Conservation (phyloP, 2,329 filamentous ascomycete species). For the Calonectria honghensis region DNA sequence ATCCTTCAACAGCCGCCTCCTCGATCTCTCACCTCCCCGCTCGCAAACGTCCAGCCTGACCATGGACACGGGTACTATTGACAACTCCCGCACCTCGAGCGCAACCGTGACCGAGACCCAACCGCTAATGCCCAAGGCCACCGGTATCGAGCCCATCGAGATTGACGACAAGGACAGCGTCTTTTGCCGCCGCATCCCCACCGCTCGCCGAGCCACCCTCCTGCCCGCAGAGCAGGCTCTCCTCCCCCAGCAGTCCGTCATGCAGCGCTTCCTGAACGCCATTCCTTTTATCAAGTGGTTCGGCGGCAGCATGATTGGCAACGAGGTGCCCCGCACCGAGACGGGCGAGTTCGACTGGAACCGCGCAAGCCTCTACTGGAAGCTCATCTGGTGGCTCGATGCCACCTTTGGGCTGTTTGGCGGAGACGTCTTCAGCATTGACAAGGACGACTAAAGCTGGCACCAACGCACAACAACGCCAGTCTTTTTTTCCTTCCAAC, state of each 20-base stretch:
- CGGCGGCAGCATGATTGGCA: constrained; percentile 83
- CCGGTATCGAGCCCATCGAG: constrained; percentile 55
- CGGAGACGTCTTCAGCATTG: constrained; percentile 73
- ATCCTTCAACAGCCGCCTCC: constrained; percentile 61
- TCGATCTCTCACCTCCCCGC: constrained; percentile 64
- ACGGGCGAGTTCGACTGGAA: constrained; percentile 86
- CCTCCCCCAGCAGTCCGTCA: constrained; percentile 79
- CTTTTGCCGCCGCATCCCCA: constrained; percentile 79
- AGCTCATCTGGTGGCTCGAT: constrained; percentile 79
- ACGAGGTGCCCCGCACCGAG: constrained; percentile 83
- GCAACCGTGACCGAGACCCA: constrained; percentile 65
- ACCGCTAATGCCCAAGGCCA: constrained; percentile 41
- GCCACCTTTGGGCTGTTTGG: constrained; percentile 75
- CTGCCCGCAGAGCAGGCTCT: constrained; percentile 82
- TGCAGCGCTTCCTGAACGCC: constrained; percentile 77
- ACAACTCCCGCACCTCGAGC: constrained; percentile 65
- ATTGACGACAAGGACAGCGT: constrained; percentile 61
- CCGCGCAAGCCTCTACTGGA: constrained; percentile 80
- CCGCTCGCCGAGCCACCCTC: constrained; percentile 78
- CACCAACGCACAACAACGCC: constrained; percentile 4
- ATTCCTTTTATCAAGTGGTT: constrained; percentile 85
- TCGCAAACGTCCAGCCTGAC: constrained; percentile 74
- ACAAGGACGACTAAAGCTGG: constrained; percentile 73
- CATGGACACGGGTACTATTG: constrained; percentile 74
- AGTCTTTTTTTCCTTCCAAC: not conserved